Conservation (phyloP, 176 grass and related monocot species). For the Areca catechu region DNA sequence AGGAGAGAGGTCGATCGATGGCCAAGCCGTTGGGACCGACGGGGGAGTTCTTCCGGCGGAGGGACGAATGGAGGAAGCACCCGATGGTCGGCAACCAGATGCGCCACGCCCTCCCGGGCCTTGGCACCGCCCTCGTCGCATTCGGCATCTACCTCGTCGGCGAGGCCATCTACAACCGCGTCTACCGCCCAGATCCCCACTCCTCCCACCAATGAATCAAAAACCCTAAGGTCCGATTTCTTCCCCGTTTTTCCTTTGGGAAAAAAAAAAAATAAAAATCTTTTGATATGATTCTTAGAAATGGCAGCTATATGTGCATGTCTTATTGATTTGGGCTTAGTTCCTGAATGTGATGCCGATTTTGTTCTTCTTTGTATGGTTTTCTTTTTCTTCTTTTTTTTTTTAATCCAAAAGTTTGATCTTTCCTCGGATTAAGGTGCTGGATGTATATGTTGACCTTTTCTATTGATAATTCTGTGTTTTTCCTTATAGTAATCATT, state of each 20-base stretch:
- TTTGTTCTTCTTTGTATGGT: no score
- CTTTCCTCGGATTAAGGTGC: no score
- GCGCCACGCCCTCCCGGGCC: conserved; percentile 65
- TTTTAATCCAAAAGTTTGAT: no score
- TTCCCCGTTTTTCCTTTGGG: neutral
- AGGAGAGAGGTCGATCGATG: conserved; percentile 12
- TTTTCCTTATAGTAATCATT: no score
- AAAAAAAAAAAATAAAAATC: neutral
- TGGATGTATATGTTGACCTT: no score
- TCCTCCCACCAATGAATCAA: conserved; percentile 29
- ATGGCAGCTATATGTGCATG: conserved; percentile 8
- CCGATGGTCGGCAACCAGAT: conserved; percentile 71
- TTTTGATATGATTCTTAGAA: conserved; percentile 1
- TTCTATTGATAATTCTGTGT: no score
- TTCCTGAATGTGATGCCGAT: no score
- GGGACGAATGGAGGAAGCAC: conserved; percentile 90
- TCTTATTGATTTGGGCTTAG: neutral
- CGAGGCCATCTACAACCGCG: conserved; percentile 76
- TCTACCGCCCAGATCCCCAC: conserved; percentile 35
- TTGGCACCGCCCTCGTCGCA: conserved; percentile 92
- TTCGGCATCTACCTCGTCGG: conserved; percentile 90
- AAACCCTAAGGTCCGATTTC: neutral
- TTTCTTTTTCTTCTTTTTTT: no score
- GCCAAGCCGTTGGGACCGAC: conserved; percentile 54
- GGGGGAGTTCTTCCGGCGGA: conserved; percentile 87